Base-by-base conservation (phyloP, 257 asterid species). In the Salvia miltiorrhiza region DNA sequence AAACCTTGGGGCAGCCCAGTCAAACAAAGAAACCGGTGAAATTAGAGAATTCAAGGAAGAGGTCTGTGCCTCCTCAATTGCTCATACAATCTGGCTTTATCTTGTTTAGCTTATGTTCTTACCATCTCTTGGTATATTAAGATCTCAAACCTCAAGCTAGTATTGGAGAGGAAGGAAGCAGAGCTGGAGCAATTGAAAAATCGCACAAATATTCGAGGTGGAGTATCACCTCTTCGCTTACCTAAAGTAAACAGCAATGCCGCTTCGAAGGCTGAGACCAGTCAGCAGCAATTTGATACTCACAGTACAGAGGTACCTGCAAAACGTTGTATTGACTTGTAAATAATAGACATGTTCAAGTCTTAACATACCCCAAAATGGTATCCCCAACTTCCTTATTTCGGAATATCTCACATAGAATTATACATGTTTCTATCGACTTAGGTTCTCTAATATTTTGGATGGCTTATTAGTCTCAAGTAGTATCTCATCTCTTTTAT, bases 1-100 rank as follows among this genome's bases (percentile, higher is more conserved):
- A 59, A 85, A 92, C 65, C 87, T 92, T 60, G 98, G 98, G 21
- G 92, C 92, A 60, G 97, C 98, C 55, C 82, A 76, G 54, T 86
- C 97, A 32, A 92, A 86, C 66, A 89, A 85, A 79, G 98, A 92
- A 83, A 81, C 90, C n/a, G 77, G 88, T 66, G 97, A 89, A 80
- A 77, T 92, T 28, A 82, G 80, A 56, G 97, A 89, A 59, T 81
- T 78, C 65, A 92, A 86, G 78, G 97, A 90, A 0, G 97, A 92
- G 98, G 98, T 92, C 13, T 32, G 73, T 57, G 50, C 60, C 67
- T 71, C 63, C 61, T 50, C 33, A 14, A n/a, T 50, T 66, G 52
- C 78, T 58, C 66, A 20, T 78, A 65, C 62, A 48, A 8, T 52
- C 43, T 67, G 20, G 43, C 32, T 62, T 61, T 16, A 20, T 11